Conservation (phyloP, 1,284 basidiomycete species). For the Farysia itapuensis region DNA sequence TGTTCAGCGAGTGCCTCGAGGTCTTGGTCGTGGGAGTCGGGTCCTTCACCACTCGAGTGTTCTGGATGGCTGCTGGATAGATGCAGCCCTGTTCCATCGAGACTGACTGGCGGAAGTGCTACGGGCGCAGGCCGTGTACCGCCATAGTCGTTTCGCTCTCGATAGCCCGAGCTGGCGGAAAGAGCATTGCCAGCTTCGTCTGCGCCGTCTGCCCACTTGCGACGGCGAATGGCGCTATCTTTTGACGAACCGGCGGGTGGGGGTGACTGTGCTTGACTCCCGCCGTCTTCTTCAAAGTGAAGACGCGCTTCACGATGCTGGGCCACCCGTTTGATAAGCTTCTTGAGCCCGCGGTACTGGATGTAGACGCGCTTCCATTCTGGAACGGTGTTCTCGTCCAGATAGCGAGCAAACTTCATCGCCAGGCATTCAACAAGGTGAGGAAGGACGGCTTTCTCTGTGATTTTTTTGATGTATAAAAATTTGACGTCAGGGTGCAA, state of each 20-base stretch:
- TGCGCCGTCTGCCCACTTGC: not conserved
- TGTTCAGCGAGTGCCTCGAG: too few relatives aligned
- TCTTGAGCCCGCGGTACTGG: conserved; percentile 59
- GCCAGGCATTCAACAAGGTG: too few relatives aligned
- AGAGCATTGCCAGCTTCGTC: conserved; percentile 3
- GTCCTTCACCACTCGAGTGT: too few relatives aligned
- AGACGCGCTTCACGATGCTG: conserved; percentile 31
- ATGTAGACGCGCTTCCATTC: conserved; percentile 60
- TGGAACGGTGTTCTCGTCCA: conserved; percentile 52
- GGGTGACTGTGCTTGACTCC: too few relatives aligned
- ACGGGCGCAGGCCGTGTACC: conserved; percentile 5
- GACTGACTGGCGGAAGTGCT: conserved; percentile 14
- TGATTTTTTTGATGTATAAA: too few relatives aligned
- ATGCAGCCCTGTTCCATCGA: conserved; percentile 31
- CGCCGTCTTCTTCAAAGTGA: conserved; percentile 8
- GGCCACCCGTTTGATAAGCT: conserved; percentile 59
- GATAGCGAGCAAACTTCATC: conserved; percentile 51
- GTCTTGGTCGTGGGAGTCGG: too few relatives aligned
- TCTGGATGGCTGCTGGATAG: conserved; percentile 1
- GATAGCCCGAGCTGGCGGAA: conserved; percentile 15
- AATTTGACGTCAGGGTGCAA: too few relatives aligned
- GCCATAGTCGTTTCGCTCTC: conserved; percentile 17
- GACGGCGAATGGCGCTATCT: not conserved
- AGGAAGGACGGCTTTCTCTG: too few relatives aligned
- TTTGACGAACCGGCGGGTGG: too few relatives aligned